Percentiles rank a stretch among this genome's conserved stretches.
These are phyloP conservation scores for Capsella bursapastoris DNA, from an alignment of 345 rosid species.

Conservation along the genomic window DNA sequence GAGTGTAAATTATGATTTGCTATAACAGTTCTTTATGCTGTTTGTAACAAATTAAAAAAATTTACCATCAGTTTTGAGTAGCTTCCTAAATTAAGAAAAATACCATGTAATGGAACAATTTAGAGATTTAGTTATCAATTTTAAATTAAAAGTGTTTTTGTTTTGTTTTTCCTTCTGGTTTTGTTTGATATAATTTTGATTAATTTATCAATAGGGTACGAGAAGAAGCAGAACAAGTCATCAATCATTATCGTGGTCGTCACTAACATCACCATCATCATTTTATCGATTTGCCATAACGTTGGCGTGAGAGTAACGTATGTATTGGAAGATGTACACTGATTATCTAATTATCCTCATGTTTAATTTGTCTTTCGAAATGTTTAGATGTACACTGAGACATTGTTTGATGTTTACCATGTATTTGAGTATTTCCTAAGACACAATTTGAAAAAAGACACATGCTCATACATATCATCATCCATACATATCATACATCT, in stretches of 20 bases:
- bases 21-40: constrained; percentile 34
- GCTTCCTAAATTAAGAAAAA: not conserved
- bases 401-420: not conserved
- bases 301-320: no score
- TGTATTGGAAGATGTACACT: no score
- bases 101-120: constrained; percentile 1
- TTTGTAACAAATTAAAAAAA: constrained; percentile 34
- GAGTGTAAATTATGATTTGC: constrained; percentile 40
- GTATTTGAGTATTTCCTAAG: not conserved
- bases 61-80: constrained; percentile 42
- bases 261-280: no score
- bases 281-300: no score
- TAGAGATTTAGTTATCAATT: constrained; percentile 9
- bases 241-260: no score
- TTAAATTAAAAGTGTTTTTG: not conserved
- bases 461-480: not conserved
- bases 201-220: no score
- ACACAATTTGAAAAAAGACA: not conserved
- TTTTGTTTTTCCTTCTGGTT: not conserved
- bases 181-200: no score
- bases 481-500: no score
- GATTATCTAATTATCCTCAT: constrained; percentile 1
- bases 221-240: no score
- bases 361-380: not conserved
- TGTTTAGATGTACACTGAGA: not conserved